Base-by-base conservation (phyloP, 345 rosid species). In the Boechera stricta region DNA sequence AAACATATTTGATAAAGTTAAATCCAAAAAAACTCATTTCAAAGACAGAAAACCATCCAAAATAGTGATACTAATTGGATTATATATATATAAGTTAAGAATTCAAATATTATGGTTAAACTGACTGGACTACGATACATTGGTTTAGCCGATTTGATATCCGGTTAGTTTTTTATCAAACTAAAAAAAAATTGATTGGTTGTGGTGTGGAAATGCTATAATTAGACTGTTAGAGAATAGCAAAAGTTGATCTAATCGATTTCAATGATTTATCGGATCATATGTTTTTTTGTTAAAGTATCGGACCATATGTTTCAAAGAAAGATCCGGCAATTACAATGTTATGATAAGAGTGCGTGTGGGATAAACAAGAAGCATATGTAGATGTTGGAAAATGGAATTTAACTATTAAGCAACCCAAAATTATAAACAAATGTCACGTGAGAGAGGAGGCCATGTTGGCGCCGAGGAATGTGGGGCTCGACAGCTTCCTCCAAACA, bases 381-480 rank as follows among this genome's bases (percentile, higher is more conserved):
- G 63, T 77, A 42, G 52, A 36, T 64, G 81, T 71, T 64, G 61
- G 67, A 26, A 64, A 64, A 38, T 56, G 61, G 7, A 54, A 61
- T 33, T 21, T 69, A 61, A 60, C 15, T 1, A 44, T 35, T 5
- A 70, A 77, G 75, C 75, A 70, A 77, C 38, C 36, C 52, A 73
- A 28, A 36, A 5, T n/a, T 44, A 45, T 64, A 47, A 56, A 57
- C 18, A 39, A 39, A 16, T 29, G 82, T 89, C 97, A 90, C 90
- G 93, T 87, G 91, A 87, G 52, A 44, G 28, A 69, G 63, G 77
- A 73, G 75, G 72, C 72, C 85, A 73, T 83, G 83, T 86, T 76
- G 90, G 88, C 87, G 90, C 97, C 97, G 92, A 81, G 87, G 89
- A 84, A 84, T 82, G 79, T 78, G 91, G 86, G 87, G 83, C 85